These are phyloP conservation scores for Colletotrichum limetticola DNA, from an alignment of 2,329 filamentous ascomycete genomes.

Conservation along the genomic window DNA sequence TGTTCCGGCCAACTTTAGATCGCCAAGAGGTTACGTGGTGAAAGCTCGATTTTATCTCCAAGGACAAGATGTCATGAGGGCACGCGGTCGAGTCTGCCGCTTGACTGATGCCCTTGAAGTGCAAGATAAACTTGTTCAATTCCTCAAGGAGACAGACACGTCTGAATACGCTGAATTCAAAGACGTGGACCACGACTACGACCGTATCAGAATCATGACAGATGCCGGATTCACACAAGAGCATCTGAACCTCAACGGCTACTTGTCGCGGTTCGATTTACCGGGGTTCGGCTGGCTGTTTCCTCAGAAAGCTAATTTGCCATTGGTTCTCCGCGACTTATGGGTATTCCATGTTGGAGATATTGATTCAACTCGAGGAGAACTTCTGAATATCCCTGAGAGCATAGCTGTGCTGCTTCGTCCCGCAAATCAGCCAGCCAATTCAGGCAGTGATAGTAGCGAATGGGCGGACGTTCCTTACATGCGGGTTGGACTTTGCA, in stretches of 20 bases:
- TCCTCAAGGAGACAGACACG: neutral
- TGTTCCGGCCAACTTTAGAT: neutral
- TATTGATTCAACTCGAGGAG: neutral
- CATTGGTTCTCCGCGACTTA: neutral
- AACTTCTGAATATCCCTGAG: neutral
- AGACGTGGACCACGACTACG: neutral
- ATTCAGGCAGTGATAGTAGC: neutral
- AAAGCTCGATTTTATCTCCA: neutral
- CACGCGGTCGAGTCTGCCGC: neutral
- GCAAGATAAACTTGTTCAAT: neutral
- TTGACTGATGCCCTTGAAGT: neutral
- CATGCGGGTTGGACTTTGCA: neutral
- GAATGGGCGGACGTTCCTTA: neutral
- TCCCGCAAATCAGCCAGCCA: neutral
- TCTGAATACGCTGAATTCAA: neutral
- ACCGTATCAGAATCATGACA: neutral
- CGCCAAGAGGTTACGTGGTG: neutral
- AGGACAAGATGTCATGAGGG: neutral
- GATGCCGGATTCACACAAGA: neutral
- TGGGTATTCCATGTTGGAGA: neutral
- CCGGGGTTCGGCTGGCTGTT: neutral
- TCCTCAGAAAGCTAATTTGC: neutral
- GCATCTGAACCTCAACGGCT: neutral
- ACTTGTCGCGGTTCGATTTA: neutral
- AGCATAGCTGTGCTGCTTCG: neutral